These are phyloP conservation scores for Phytophthora idaei DNA, from an alignment of 352 stramenopile species.

Conservation along the genomic window DNA sequence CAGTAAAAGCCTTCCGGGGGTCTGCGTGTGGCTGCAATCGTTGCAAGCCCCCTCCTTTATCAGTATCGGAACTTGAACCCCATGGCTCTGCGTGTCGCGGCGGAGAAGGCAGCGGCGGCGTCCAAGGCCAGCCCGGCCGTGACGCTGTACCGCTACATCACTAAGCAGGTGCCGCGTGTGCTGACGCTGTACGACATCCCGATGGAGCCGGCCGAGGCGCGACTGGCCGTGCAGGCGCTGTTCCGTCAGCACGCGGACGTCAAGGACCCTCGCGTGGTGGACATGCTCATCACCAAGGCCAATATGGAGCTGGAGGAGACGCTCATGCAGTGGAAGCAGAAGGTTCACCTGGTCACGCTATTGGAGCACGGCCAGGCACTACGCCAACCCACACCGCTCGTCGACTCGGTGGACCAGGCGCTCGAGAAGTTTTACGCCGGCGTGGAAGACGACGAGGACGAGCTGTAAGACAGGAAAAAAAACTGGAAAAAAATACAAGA, in stretches of 20 bases:
- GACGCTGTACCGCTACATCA: conserved; percentile 90
- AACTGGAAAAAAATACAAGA: conserved; percentile 23
- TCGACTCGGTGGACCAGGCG: conserved; percentile 56
- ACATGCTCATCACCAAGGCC: conserved; percentile 97
- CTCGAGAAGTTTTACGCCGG: conserved; percentile 87
- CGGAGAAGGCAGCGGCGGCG: conserved; percentile 62
- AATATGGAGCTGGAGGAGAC: conserved; percentile 99
- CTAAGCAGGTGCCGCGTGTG: conserved; percentile 94
- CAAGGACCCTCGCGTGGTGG: conserved; percentile 93
- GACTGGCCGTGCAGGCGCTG: conserved; percentile 90
- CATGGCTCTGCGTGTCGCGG: conserved; percentile 83
- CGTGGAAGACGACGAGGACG: conserved; percentile 75
- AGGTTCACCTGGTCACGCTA: conserved; percentile 92
- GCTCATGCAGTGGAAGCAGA: conserved; percentile 98
- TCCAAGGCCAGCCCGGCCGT: conserved; percentile 71
- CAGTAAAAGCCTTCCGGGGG: conserved; percentile 13
- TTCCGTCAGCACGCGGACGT: conserved; percentile 95
- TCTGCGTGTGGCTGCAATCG: conserved; percentile 31
- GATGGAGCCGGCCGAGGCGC: conserved; percentile 91
- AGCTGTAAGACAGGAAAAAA: conserved; percentile 29
- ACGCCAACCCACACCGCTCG: conserved; percentile 44
- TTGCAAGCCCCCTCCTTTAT: conserved; percentile 7
- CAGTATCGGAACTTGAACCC: conserved; percentile 4
- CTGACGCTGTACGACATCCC: conserved; percentile 98
- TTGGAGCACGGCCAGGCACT: conserved; percentile 71